A percentile compares a stretch with the other conserved stretches of the same genome.
Conservation (phyloP, 208 protist genomes). For the Perkinsela sp. region DNA sequence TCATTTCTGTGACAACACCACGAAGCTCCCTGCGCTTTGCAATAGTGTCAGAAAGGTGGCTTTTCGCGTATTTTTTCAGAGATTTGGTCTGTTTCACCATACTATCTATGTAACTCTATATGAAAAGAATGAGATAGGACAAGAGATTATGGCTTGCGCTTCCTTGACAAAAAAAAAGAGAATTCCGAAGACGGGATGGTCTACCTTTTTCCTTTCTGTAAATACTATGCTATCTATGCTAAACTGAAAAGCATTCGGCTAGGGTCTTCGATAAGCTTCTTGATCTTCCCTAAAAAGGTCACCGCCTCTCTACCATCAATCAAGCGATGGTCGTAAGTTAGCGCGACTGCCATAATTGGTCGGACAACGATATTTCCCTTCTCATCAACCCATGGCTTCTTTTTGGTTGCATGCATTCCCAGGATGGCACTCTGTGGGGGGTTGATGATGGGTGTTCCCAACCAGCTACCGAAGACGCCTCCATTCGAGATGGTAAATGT, state of each 20-base stretch:
- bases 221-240: slow-evolving; percentile 11
- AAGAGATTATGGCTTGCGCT: neutral
- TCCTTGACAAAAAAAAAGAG: slow-evolving; percentile 6
- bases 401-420: slow-evolving; percentile 91
- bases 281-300: slow-evolving; percentile 86
- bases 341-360: slow-evolving; percentile 93
- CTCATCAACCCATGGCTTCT: slow-evolving; percentile 74
- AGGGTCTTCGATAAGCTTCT: slow-evolving; percentile 83
- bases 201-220: slow-evolving; percentile 2
- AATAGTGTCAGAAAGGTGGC: neutral
- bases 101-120: neutral
- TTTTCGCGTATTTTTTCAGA: neutral
- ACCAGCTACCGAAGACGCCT: slow-evolving; percentile 88
- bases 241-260: slow-evolving; percentile 68
- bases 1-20: neutral
- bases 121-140: slow-evolving; percentile 1
- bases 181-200: slow-evolving; percentile 4
- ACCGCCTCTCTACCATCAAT: slow-evolving; percentile 93
- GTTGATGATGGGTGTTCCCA: slow-evolving; percentile 97
- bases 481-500: slow-evolving; percentile 98
- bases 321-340: slow-evolving; percentile 96
- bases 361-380: slow-evolving; percentile 58
- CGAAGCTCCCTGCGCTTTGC: neutral
- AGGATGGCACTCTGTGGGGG: slow-evolving; percentile 92
- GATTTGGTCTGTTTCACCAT: neutral